Base-by-base conservation (phyloP, 495 filamentous ascomycete species). In the Aspergillus nidulans region DNA sequence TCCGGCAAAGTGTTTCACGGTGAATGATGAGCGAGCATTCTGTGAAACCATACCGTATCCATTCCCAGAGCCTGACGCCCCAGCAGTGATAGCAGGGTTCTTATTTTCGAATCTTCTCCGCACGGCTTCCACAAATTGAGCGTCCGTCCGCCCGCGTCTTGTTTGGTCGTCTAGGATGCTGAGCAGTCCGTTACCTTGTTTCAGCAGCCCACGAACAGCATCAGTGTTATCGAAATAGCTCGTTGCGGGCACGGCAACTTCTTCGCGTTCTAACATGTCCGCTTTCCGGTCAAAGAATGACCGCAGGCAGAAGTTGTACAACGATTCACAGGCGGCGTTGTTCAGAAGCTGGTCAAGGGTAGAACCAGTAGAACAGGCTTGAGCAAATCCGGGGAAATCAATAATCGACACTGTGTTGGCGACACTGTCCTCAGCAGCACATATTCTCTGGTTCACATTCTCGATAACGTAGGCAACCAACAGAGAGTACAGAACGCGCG, bases 141-240 rank as follows among this genome's bases (percentile, higher is more conserved):
- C 77, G 59, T 97, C 94, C 4, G 86, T 90, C 61, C 90, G 84
- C 45, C 92, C 88, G 54, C 92, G 89, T 36, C 86, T 83, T 16
- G 89, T 95, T 69, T 98, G 94, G 65, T 98, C 94, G 66, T 97
- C 92, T 10, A 98, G 74, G 54, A 98, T 98, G 71, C 88, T 90
- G 38, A 98, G 79, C 25, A 98, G 69, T 4, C 94, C 94, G 66
- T 97, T 97, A 30, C 90, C 88, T 36, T 89, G 80, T 71, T 98
- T 98, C 56, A 97, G 72, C 28, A 98, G 72, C 0, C 89, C 92
- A 54, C 87, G 89, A 23, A 96, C 91, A 24, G 91, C 90, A 66
- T 97, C 94, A 0, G 87, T 88, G 71, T 97, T 98, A 71, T 98
- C 94, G 52, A 96, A 98, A 66, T 97, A 98, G 73, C 89, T 94